A percentile compares a stretch with the other conserved stretches of the same genome.
phyloP scores from a whole-genome alignment of 148 eudicot species.

The Camellia lanceoleosa region DNA sequence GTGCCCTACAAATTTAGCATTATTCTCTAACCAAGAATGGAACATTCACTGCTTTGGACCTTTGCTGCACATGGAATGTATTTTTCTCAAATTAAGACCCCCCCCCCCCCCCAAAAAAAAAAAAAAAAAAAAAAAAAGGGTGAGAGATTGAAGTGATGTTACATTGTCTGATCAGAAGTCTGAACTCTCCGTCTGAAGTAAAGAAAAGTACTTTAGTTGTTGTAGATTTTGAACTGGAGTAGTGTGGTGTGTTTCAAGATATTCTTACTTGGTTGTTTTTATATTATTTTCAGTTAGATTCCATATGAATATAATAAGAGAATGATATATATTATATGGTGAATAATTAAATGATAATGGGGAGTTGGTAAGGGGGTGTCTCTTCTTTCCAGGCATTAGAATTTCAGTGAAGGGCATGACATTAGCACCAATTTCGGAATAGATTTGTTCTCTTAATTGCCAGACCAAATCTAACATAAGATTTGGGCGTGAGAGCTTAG shows the following conservation, averaged over 20 bases:
- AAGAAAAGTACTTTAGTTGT: neutral
- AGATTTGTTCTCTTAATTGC: neutral
- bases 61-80: too few species aligned
- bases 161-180: too few species aligned
- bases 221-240: neutral
- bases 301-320: neutral
- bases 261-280: too few species aligned
- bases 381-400: conserved; percentile 7
- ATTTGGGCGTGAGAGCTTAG: conserved; percentile 13
- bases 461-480: conserved; percentile 15
- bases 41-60: too few species aligned
- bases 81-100: too few species aligned
- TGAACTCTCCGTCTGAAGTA: neutral
- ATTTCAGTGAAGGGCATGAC: conserved; percentile 13
- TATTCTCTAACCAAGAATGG: neutral
- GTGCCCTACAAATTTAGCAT: too few species aligned
- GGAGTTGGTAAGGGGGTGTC: neutral
- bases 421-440: conserved; percentile 14
- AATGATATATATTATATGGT: neutral
- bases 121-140: too few species aligned
- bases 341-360: neutral
- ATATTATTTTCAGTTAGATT: too few species aligned
- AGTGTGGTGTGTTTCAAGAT: neutral
- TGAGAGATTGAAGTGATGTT: too few species aligned
- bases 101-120: too few species aligned